Percentiles rank a stretch among this genome's conserved stretches.
Conservation (phyloP, 164 flowering plant species). For the Nelumbo lutea region DNA sequence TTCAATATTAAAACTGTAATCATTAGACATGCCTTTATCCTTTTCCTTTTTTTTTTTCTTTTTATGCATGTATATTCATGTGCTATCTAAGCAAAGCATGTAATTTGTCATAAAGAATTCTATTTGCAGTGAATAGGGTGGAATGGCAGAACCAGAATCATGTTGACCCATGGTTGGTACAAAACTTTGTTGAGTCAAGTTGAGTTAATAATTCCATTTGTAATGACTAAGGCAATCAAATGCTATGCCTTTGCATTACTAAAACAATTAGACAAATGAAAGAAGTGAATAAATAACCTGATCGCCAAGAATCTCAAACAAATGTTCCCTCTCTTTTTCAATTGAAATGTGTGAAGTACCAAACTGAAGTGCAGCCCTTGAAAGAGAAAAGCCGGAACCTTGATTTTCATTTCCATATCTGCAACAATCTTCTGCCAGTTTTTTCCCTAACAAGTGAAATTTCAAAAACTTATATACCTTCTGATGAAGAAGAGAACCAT, state of each 20-base stretch:
- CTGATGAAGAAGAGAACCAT: background rate
- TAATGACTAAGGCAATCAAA: too few species aligned
- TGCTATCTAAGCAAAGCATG: background rate
- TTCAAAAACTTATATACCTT: constrained; percentile 11
- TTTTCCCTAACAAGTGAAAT: constrained; percentile 33
- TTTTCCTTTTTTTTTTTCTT: too few species aligned
- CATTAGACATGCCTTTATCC: too few species aligned
- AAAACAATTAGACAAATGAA: background rate
- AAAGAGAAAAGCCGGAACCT: constrained; percentile 31
- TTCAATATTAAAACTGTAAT: too few species aligned
- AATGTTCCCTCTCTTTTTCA: constrained; percentile 52
- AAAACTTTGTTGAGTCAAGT: too few species aligned
- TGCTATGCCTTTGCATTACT: background rate
- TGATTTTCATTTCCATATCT: constrained; percentile 60
- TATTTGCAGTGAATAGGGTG: background rate
- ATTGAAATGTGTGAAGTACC: constrained; percentile 53
- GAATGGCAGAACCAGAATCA: background rate
- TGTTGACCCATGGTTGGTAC: too few species aligned
- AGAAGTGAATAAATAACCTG: constrained; percentile 40
- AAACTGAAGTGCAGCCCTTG: constrained; percentile 49
- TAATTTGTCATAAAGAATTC: background rate
- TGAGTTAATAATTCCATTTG: too few species aligned
- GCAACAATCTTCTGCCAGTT: constrained; percentile 64
- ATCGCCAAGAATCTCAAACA: constrained; percentile 40
- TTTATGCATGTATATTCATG: too few species aligned